phyloP scores from a whole-genome alignment of 2,329 filamentous ascomycete species.

The Fusarium veterinarium region DNA sequence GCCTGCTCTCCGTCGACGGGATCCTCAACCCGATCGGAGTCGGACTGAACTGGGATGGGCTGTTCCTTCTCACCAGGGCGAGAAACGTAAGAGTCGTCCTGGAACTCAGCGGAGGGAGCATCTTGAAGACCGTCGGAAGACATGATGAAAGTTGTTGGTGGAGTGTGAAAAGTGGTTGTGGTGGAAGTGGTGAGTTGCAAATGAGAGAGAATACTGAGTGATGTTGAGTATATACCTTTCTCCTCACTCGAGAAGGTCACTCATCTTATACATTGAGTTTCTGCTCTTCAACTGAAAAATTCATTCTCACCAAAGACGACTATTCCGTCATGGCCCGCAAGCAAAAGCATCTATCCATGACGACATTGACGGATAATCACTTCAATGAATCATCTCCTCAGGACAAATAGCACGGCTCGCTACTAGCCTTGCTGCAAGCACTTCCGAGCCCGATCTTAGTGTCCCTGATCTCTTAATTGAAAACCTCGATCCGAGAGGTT shows the following conservation, averaged over 20 bases:
- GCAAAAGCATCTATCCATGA: conserved; percentile 33
- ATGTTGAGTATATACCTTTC: fast-evolving
- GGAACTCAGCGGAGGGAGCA: conserved; percentile 20
- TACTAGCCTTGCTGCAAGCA: conserved; percentile 17
- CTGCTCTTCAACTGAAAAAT: neutral
- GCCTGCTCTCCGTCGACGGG: conserved; percentile 25
- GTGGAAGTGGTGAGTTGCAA: neutral
- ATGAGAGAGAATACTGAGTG: neutral
- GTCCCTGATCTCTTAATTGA: neutral
- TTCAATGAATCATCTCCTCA: conserved; percentile 38
- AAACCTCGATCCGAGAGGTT: conserved; percentile 21
- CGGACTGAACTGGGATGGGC: conserved; percentile 34
- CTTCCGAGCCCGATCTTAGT: conserved; percentile 15
- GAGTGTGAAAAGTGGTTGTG: neutral
- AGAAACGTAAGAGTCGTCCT: conserved; percentile 34
- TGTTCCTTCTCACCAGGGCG: conserved; percentile 34
- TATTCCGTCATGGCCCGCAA: conserved; percentile 26
- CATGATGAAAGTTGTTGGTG: conserved; percentile 15
- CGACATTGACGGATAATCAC: conserved; percentile 33
- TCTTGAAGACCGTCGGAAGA: conserved; percentile 27
- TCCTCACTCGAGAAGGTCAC: neutral
- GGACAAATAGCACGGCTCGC: conserved; percentile 6
- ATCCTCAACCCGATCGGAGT: conserved; percentile 33
- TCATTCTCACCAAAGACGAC: neutral
- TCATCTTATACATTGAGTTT: conserved; percentile 21